These are phyloP conservation scores for Lasiodiplodia citricola DNA, from an alignment of 2,329 filamentous ascomycete genomes.

Conservation along the genomic window DNA sequence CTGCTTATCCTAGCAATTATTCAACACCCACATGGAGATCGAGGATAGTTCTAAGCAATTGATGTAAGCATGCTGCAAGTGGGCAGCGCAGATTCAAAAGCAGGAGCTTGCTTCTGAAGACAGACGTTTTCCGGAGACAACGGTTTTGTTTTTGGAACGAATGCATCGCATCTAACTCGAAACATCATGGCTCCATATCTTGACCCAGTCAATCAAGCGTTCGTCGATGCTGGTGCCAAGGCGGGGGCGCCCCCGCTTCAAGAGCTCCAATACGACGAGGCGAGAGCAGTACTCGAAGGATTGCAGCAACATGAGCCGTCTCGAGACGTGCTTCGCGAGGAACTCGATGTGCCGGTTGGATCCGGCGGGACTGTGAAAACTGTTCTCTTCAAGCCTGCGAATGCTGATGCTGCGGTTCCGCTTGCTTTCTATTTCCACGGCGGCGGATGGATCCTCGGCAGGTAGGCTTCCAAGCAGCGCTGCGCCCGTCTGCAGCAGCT, in stretches of 20 bases:
- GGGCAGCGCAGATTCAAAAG: not conserved
- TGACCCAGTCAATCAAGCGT: conserved; percentile 14
- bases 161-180: too few relatives aligned
- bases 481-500: not conserved
- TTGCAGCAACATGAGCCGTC: conserved; percentile 15
- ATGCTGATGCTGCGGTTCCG: not conserved
- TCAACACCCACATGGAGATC: not conserved
- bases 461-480: not conserved
- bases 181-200: conserved; percentile 15
- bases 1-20: conserved; percentile 20
- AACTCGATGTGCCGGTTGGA: not conserved
- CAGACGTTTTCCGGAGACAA: not conserved
- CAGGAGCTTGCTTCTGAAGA: not conserved
- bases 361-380: not conserved
- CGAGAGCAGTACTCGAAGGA: conserved; percentile 15
- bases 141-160: too few relatives aligned
- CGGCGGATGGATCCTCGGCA: conserved; percentile 17
- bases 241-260: not conserved
- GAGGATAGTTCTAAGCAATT: not conserved
- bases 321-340: not conserved
- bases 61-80: conserved; percentile 1
- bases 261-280: conserved; percentile 2
- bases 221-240: conserved; percentile 4
- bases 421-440: conserved; percentile 19
- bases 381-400: conserved; percentile 13